Evolutionary conservation across 345 rosid genomes (phyloP).

Genomic region (Boechera stricta): DNA sequence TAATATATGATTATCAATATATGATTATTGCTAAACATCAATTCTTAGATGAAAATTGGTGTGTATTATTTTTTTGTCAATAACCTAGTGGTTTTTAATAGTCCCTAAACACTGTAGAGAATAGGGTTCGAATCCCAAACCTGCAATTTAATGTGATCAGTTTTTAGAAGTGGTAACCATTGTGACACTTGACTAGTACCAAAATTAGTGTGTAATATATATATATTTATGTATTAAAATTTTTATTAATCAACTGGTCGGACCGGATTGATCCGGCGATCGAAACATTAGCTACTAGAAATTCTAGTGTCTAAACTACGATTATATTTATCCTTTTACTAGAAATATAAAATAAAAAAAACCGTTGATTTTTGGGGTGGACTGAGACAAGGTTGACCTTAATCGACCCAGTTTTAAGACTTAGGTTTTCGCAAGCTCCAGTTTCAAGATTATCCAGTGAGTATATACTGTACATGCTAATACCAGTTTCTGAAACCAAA

Average conservation of each 20-base stretch:
- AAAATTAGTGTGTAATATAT: not conserved
- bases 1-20: not conserved
- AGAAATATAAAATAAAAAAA: not conserved
- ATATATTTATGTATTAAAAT: too few relatives aligned
- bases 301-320: too few relatives aligned
- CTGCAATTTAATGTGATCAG: too few relatives aligned
- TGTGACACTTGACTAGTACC: too few relatives aligned
- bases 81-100: too few relatives aligned
- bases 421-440: not conserved
- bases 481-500: slow-evolving; percentile 22
- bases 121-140: too few relatives aligned
- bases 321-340: not conserved
- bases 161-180: too few relatives aligned
- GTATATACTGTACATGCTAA: not conserved
- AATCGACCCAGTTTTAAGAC: not conserved
- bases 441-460: not conserved
- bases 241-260: not conserved
- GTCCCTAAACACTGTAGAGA: too few relatives aligned
- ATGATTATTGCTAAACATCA: not conserved
- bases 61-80: not conserved
- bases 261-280: not conserved
- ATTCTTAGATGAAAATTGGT: not conserved
- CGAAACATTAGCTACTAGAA: not conserved
- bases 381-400: not conserved
- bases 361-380: too few relatives aligned